A percentile compares a stretch with the other conserved stretches of the same genome.
phyloP scores from a whole-genome alignment of 495 filamentous ascomycete species.

The Podospora bellae-mahoneyi region DNA sequence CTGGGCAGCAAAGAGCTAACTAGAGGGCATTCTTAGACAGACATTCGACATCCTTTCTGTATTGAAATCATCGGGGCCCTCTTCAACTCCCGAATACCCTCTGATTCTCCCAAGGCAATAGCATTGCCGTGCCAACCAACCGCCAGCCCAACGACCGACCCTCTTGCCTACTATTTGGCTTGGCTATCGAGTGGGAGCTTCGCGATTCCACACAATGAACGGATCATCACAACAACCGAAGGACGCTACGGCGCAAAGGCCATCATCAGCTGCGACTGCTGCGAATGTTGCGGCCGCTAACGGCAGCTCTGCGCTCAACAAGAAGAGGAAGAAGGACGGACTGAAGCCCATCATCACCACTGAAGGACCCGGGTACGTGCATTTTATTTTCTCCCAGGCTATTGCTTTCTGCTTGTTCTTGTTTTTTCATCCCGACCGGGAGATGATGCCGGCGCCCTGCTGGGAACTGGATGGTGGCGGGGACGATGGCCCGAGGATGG shows the following conservation, averaged over 20 bases:
- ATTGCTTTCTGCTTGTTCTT: background rate
- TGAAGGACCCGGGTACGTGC: conserved; percentile 54
- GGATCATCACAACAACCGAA: conserved; percentile 24
- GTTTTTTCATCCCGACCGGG: background rate
- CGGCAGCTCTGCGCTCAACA: conserved; percentile 50
- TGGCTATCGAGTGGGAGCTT: conserved; percentile 5
- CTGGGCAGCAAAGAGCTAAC: conserved; percentile 3
- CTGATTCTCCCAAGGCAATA: background rate
- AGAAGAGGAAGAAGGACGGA: conserved; percentile 87
- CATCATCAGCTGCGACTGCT: conserved; percentile 22
- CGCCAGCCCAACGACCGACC: conserved; percentile 23
- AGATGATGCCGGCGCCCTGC: background rate
- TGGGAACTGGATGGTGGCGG: too few species aligned
- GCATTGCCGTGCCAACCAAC: background rate
- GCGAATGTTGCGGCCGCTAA: conserved; percentile 27
- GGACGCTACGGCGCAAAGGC: conserved; percentile 28
- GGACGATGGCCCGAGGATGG: background rate
- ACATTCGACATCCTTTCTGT: background rate
- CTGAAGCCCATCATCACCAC: conserved; percentile 89
- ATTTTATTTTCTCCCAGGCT: conserved; percentile 10
- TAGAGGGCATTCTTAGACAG: background rate
- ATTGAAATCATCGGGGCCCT: background rate
- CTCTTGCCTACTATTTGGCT: background rate
- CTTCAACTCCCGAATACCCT: too few species aligned
- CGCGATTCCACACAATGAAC: conserved; percentile 29